Evolutionary conservation across 2,329 filamentous ascomycete species (phyloP).

Genomic region (Arthroderma sp.): DNA sequence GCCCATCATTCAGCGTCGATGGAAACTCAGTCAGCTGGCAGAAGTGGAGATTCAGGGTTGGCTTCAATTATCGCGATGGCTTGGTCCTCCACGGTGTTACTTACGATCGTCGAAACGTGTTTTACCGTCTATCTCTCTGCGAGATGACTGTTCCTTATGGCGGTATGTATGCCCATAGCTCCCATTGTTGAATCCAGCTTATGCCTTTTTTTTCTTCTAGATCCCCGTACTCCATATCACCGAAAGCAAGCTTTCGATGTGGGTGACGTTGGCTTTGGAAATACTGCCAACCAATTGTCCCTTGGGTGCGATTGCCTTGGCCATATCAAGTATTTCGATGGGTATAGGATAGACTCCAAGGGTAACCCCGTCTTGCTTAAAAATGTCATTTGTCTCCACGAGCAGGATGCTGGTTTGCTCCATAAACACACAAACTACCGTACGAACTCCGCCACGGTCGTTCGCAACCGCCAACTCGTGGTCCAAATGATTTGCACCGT

Average conservation of each 20-base stretch:
- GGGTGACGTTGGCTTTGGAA: conserved; percentile 52
- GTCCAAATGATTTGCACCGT: conserved; percentile 59
- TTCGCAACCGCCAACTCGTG: conserved; percentile 52
- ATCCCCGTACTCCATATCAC: conserved; percentile 54
- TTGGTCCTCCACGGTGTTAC: conserved; percentile 55
- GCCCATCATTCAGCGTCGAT: conserved; percentile 47
- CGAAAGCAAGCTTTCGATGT: conserved; percentile 60
- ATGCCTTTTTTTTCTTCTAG: conserved; percentile 33
- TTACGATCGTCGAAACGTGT: conserved; percentile 50
- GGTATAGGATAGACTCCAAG: conserved; percentile 45
- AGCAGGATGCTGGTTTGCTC: conserved; percentile 55
- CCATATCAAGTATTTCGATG: conserved; percentile 54
- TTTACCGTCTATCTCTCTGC: conserved; percentile 53
- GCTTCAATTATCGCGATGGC: conserved; percentile 51
- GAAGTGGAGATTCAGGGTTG: conserved; percentile 50
- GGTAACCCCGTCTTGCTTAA: conserved; percentile 46
- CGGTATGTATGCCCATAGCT: conserved; percentile 18
- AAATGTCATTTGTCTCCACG: conserved; percentile 58
- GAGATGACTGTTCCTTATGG: conserved; percentile 49
- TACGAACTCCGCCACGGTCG: conserved; percentile 49
- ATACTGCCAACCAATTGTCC: conserved; percentile 56
- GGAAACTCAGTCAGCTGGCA: conserved; percentile 51
- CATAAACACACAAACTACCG: conserved; percentile 64
- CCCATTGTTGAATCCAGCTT: not conserved
- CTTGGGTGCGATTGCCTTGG: conserved; percentile 59